A percentile compares a stretch with the other conserved stretches of the same genome.
These are phyloP conservation scores for Jaminaea rosea DNA, from an alignment of 1,284 basidiomycete genomes.

Conservation along the genomic window DNA sequence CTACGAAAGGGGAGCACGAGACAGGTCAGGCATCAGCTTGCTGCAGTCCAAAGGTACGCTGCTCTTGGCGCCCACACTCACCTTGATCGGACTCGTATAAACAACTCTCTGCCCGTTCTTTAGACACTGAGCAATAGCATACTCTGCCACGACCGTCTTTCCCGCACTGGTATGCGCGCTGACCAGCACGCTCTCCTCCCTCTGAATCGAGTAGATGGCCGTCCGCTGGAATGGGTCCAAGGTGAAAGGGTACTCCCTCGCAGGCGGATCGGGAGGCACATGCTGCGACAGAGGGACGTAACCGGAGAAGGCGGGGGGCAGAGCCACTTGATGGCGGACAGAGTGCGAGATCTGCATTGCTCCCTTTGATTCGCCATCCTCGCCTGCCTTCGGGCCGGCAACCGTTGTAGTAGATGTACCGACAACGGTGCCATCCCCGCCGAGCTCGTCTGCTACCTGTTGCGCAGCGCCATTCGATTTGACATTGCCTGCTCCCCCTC, in stretches of 20 bases:
- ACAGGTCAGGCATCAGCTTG: background rate
- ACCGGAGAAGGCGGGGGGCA: conserved; percentile 74
- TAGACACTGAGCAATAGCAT: conserved; percentile 94
- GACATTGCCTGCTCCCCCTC: background rate
- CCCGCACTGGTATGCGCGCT: conserved; percentile 98
- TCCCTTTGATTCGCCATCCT: background rate
- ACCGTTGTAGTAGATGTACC: conserved; percentile 2
- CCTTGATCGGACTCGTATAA: conserved; percentile 99
- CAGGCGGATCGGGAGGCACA: conserved; percentile 81
- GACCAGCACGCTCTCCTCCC: conserved; percentile 93
- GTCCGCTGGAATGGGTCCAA: conserved; percentile 97
- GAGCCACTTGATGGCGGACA: conserved; percentile 85
- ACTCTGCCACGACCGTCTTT: conserved; percentile 98
- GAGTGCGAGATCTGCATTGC: conserved; percentile 37
- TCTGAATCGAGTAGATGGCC: conserved; percentile 85
- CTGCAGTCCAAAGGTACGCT: background rate
- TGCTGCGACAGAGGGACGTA: conserved; percentile 87
- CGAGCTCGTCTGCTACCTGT: background rate
- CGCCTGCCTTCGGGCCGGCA: background rate
- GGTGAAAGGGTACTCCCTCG: conserved; percentile 85
- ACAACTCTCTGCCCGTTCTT: conserved; percentile 88
- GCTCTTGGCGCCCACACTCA: no score
- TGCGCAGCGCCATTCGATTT: background rate
- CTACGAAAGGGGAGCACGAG: no score
- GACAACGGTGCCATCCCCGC: background rate